Conservation (phyloP, 345 rosid genomes). For the Gossypium rotundifolium region DNA sequence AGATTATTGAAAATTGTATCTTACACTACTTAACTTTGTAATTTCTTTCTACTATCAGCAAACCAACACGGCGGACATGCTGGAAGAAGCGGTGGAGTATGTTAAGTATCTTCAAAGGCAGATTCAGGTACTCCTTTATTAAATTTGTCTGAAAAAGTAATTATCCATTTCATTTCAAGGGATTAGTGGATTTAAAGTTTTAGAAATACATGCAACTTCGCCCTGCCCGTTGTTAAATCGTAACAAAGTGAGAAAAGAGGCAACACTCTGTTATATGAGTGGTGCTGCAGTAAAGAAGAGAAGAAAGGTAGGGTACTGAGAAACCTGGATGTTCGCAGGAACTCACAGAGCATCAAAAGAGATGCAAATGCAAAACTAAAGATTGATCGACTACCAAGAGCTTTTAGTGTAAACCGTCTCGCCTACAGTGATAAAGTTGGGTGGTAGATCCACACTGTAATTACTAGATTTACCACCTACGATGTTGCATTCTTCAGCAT, state of each 20-base stretch:
- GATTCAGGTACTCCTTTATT: conserved; percentile 51
- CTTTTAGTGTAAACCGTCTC: background rate
- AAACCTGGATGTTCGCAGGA: conserved; percentile 41
- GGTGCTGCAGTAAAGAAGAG: background rate
- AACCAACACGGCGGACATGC: conserved; percentile 89
- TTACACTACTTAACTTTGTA: background rate
- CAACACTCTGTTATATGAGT: background rate
- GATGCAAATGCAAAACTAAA: conserved; percentile 54
- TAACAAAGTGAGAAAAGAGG: background rate
- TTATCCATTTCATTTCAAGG: background rate
- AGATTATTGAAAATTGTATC: background rate
- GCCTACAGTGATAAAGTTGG: background rate
- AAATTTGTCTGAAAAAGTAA: too few relatives aligned
- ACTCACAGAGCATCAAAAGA: conserved; percentile 59
- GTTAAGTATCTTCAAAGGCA: conserved; percentile 72
- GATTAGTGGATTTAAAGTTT: background rate
- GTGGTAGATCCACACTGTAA: background rate
- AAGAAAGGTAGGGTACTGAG: conserved; percentile 2
- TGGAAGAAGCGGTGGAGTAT: conserved; percentile 77
- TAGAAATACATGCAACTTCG: background rate
- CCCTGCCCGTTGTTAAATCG: background rate
- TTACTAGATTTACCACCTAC: background rate
- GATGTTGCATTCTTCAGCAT: conserved; percentile 12
- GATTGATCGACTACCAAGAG: conserved; percentile 16
- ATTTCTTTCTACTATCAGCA: conserved; percentile 44